Base-by-base conservation (phyloP, 1,139 yeast genomes). In the Scheffersomyces segobiensis region DNA sequence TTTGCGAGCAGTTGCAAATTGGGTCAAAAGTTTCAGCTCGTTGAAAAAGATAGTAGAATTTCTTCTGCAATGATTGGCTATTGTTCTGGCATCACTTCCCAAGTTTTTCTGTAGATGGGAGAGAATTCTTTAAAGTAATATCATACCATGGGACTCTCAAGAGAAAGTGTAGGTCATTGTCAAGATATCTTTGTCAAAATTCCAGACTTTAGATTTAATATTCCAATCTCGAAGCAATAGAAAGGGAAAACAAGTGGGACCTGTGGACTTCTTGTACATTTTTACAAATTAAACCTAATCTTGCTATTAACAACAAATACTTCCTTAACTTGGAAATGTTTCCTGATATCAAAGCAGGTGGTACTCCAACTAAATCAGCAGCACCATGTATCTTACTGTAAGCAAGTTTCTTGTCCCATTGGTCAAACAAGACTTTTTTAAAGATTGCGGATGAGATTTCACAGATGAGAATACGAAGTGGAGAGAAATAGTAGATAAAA, bases 101-200 rank as follows among this genome's bases (percentile, higher is more conserved):
- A 66, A 59, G 1, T 65, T 56, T 17, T 56, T 54, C 14, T 60
- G 57, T 7, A 67, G 55, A 58, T 68, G 68, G 14, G 53, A 50
- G 48, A 63, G 58, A 56, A 68, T 60, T 1, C 71, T 71, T 48
- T 58, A 61, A 1, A 66, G 56, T 46, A 63, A 65, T 1, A 69
- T 55, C 19, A 66, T 52, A 46, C 63, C 65, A 55, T 65, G 67
- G 26, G 63, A 62, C 47, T 62, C 54, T 14, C 17, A 32, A 14
- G 42, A 32, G 17, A 32, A 32, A 12, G 42, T 32, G 42, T 32
- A 32, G 42, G 42, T 32, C 42, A 32, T 32, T 32, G 42, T 32
- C 42, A 32, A 32, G 17, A 32, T 5, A 10, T 32, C 42, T 10
- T 32, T 32, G 17, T 32, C 42, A 32, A 32, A 32, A 32, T 20